Evolutionary conservation across 2,329 filamentous ascomycete species (phyloP).

Genomic region (Chaetomium globosum): DNA sequence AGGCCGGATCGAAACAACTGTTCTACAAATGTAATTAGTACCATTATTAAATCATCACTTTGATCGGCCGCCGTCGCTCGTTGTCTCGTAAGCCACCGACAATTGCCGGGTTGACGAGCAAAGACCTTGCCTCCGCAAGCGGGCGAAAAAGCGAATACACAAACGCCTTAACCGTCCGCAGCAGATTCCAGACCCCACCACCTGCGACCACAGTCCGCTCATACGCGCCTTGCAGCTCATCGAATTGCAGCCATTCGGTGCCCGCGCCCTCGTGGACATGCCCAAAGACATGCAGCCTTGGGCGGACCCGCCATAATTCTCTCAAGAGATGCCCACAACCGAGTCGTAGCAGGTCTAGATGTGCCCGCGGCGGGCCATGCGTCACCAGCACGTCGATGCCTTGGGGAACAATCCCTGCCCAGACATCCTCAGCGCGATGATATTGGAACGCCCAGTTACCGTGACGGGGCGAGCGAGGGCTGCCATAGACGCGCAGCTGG

Average conservation of each 20-base stretch:
- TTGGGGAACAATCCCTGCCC: constrained; percentile 19
- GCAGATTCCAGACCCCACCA: constrained; percentile 25
- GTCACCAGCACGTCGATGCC: constrained; percentile 39
- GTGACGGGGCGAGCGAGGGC: constrained; percentile 41
- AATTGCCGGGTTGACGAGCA: constrained; percentile 30
- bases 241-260: constrained; percentile 32
- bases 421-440: constrained; percentile 25
- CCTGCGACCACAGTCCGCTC: constrained; percentile 15
- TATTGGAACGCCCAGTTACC: constrained; percentile 51
- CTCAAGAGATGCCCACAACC: constrained; percentile 39
- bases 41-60: constrained; percentile 19
- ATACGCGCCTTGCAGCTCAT: constrained; percentile 12
- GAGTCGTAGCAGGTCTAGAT: constrained; percentile 40
- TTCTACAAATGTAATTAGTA: neutral
- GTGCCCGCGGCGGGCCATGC: constrained; percentile 41
- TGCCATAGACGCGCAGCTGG: constrained; percentile 43
- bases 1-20: neutral
- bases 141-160: neutral
- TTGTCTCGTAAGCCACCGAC: constrained; percentile 28
- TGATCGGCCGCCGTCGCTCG: constrained; percentile 18
- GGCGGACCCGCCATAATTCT: constrained; percentile 41
- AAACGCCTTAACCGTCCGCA: constrained; percentile 18
- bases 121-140: constrained; percentile 22
- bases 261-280: constrained; percentile 41
- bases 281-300: constrained; percentile 44